These are phyloP conservation scores for Talaromyces borbonicus DNA, from an alignment of 495 filamentous ascomycete species.

Conservation along the genomic window DNA sequence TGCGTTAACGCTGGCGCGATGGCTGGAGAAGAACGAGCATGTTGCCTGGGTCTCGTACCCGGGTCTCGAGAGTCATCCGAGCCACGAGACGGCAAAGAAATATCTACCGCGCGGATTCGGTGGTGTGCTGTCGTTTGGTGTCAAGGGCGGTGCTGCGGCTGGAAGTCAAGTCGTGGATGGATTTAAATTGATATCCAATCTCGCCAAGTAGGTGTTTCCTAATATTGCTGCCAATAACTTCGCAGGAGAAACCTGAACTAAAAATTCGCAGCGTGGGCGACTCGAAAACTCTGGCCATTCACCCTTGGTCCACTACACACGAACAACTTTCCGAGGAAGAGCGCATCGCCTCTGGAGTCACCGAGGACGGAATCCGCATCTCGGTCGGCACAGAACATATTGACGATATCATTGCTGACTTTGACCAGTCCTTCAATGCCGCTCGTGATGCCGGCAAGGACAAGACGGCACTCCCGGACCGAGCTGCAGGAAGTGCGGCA, in stretches of 20 bases:
- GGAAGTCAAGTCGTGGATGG: slow-evolving; percentile 85
- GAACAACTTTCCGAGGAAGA: slow-evolving; percentile 86
- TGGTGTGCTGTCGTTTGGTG: slow-evolving; percentile 85
- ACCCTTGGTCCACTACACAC: slow-evolving; percentile 94
- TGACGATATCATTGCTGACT: slow-evolving; percentile 95
- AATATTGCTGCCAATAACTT: too few species aligned
- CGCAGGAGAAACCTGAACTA: too few species aligned
- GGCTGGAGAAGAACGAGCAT: slow-evolving; percentile 73
- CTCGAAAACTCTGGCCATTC: slow-evolving; percentile 84
- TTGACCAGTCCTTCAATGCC: slow-evolving; percentile 78
- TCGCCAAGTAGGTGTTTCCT: slow-evolving; percentile 56
- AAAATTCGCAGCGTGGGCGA: slow-evolving; percentile 53
- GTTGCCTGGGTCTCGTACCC: slow-evolving; percentile 94
- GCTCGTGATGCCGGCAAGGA: slow-evolving; percentile 22
- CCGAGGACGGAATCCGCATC: slow-evolving; percentile 89
- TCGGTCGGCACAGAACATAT: slow-evolving; percentile 97
- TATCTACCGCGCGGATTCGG: slow-evolving; percentile 85
- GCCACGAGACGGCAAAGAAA: slow-evolving; percentile 75
- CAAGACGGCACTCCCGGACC: slow-evolving; percentile 7
- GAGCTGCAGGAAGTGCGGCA: background rate
- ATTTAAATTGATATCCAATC: slow-evolving; percentile 89
- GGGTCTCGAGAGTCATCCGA: slow-evolving; percentile 72
- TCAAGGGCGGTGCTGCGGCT: slow-evolving; percentile 75
- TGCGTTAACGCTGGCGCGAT: slow-evolving; percentile 68
- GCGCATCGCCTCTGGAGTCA: slow-evolving; percentile 70